Conservation (phyloP, 352 stramenopile genomes). For the Pythium aphanidermatum region DNA sequence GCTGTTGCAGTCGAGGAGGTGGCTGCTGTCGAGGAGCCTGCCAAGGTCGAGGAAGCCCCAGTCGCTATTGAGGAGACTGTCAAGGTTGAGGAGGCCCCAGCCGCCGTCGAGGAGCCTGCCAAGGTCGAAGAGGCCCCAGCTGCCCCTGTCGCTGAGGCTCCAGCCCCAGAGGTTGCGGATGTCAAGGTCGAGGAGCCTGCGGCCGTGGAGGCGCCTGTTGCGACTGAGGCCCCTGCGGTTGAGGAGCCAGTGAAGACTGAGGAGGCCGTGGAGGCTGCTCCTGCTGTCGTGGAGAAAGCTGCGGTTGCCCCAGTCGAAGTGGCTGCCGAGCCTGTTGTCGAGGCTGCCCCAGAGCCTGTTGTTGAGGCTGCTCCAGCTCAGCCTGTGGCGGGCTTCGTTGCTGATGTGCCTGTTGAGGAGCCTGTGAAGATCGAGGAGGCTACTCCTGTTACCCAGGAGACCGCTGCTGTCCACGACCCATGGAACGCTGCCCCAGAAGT, state of each 20-base stretch:
- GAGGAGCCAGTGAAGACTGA: slow-evolving; percentile 3
- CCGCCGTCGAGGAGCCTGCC: slow-evolving; percentile 9
- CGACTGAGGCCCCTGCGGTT: neutral
- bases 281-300: slow-evolving; percentile 4
- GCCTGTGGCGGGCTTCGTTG: slow-evolving; percentile 5
- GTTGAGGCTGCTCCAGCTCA: neutral
- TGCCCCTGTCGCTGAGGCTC: slow-evolving; percentile 3
- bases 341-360: neutral
- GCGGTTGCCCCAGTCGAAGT: neutral
- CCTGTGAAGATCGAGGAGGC: slow-evolving; percentile 10
- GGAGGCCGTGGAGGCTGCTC: neutral
- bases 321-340: slow-evolving; percentile 5
- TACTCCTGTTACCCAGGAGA: neutral
- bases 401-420: slow-evolving; percentile 5
- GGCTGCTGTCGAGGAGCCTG: neutral
- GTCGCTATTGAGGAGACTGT: slow-evolving; percentile 1
- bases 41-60: slow-evolving; percentile 1
- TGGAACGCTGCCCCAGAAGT: slow-evolving; percentile 14
- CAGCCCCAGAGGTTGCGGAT: slow-evolving; percentile 7
- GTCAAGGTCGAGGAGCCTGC: slow-evolving; percentile 10
- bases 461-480: neutral
- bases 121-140: slow-evolving; percentile 1
- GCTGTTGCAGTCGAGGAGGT: slow-evolving; percentile 4
- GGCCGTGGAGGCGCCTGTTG: slow-evolving; percentile 8
- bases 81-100: slow-evolving; percentile 4